Evolutionary conservation across 2,329 filamentous ascomycete genomes (phyloP).

Genomic region (Dryadomyces sulphureus): DNA sequence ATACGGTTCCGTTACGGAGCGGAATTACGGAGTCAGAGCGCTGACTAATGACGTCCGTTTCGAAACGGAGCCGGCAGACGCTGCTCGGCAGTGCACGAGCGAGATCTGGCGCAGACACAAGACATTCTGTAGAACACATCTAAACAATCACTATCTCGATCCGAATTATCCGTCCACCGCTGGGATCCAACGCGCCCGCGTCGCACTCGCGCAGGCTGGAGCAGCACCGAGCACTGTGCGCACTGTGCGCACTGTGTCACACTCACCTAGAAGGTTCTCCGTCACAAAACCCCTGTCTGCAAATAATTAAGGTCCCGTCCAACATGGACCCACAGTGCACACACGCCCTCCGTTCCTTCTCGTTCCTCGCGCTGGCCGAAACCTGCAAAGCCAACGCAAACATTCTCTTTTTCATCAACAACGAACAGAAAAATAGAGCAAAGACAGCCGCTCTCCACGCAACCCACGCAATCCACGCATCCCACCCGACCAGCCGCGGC

Average conservation of each 20-base stretch:
- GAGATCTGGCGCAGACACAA: too few species aligned
- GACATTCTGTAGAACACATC: too few species aligned
- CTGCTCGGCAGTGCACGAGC: too few species aligned
- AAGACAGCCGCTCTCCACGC: background rate
- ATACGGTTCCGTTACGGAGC: too few species aligned
- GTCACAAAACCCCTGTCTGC: constrained; percentile 3
- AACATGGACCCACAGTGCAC: constrained; percentile 3
- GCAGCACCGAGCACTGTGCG: too few species aligned
- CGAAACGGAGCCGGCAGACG: too few species aligned
- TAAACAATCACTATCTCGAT: too few species aligned
- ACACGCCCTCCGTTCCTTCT: background rate
- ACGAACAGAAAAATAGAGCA: background rate
- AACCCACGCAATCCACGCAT: background rate
- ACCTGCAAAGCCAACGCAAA: background rate
- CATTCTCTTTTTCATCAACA: background rate
- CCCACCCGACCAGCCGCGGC: background rate
- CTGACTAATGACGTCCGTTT: too few species aligned
- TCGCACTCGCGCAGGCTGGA: too few species aligned
- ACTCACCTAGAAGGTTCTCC: background rate
- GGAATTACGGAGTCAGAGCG: too few species aligned
- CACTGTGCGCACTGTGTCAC: constrained; percentile 1
- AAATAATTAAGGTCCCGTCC: constrained; percentile 8
- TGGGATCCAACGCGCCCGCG: too few species aligned
- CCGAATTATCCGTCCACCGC: too few species aligned
- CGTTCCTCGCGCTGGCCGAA: constrained; percentile 1